phyloP scores from a whole-genome alignment of 1,139 yeast species.

The Zygotorulaspora mrakii region DNA sequence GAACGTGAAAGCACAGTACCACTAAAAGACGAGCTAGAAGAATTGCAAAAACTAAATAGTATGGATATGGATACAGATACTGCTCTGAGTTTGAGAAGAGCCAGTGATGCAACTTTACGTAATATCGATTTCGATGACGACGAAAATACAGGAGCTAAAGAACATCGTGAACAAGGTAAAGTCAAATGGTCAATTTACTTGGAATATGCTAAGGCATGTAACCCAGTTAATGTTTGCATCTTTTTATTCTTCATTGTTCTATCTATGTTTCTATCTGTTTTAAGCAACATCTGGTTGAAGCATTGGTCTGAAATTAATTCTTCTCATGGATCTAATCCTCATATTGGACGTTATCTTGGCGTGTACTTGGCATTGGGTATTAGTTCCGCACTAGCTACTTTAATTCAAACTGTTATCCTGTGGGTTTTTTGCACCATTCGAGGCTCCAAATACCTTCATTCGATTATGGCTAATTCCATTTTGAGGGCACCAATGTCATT shows the following conservation, averaged over 20 bases:
- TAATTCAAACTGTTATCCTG: conserved; percentile 65
- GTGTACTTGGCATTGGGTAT: conserved; percentile 74
- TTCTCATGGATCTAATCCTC: conserved; percentile 63
- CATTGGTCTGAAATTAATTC: conserved; percentile 95
- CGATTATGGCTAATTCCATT: conserved; percentile 73
- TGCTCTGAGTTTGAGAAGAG: conserved; percentile 58
- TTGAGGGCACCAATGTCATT: conserved; percentile 94
- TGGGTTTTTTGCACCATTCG: conserved; percentile 84
- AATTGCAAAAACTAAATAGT: conserved; percentile 34
- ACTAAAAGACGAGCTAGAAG: conserved; percentile 37
- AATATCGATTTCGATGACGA: conserved; percentile 45
- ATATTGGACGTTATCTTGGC: conserved; percentile 64
- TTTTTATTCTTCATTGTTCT: conserved; percentile 50
- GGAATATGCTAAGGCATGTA: conserved; percentile 86
- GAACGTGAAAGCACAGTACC: conserved; percentile 30
- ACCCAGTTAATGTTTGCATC: conserved; percentile 59
- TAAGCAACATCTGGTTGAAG: conserved; percentile 84
- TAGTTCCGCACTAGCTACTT: conserved; percentile 55
- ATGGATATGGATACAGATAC: conserved; percentile 31
- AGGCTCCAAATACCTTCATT: conserved; percentile 76
- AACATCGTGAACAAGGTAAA: conserved; percentile 88
- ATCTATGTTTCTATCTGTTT: conserved; percentile 60
- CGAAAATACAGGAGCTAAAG: conserved; percentile 52
- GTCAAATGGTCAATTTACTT: conserved; percentile 85
- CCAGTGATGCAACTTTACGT: conserved; percentile 58